phyloP scores from a whole-genome alignment of 106 monocot species.

The Acorus calamus region DNA sequence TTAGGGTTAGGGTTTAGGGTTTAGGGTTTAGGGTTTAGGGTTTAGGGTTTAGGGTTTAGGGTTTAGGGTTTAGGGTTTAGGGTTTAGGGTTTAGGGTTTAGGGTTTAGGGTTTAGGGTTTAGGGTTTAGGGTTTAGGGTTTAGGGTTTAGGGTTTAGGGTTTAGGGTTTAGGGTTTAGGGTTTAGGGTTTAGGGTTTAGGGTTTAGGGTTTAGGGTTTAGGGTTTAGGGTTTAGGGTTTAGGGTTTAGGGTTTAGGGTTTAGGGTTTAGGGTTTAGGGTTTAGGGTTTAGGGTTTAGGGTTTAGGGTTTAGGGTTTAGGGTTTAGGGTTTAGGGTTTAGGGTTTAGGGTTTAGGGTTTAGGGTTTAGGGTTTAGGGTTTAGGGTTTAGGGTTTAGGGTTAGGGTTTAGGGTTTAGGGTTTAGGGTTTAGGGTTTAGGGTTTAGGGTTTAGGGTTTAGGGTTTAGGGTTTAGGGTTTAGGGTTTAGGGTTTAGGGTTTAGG shows the following conservation, averaged over 20 bases:
- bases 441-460: slow-evolving; percentile 3
- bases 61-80: slow-evolving; percentile 5
- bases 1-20: not conserved
- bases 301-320: slow-evolving; percentile 1
- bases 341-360: slow-evolving; percentile 6
- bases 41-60: not conserved
- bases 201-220: slow-evolving; percentile 4
- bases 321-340: slow-evolving; percentile 1
- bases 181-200: not conserved
- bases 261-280: not conserved
- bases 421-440: slow-evolving; percentile 1
- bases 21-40: not conserved
- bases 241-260: slow-evolving; percentile 9
- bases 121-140: not conserved
- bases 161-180: slow-evolving; percentile 1
- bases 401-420: slow-evolving; percentile 1
- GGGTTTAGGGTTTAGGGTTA: slow-evolving; percentile 3
- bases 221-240: slow-evolving; percentile 2
- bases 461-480: slow-evolving; percentile 1
- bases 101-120: slow-evolving; percentile 1
- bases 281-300: not conserved
- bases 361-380: slow-evolving; percentile 1
- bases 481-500: slow-evolving; percentile 5
- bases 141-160: slow-evolving; percentile 3
- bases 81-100: slow-evolving; percentile 3